phyloP scores from a whole-genome alignment of 192 early-diverging fungal genomes.

The Coemansia sp. region DNA sequence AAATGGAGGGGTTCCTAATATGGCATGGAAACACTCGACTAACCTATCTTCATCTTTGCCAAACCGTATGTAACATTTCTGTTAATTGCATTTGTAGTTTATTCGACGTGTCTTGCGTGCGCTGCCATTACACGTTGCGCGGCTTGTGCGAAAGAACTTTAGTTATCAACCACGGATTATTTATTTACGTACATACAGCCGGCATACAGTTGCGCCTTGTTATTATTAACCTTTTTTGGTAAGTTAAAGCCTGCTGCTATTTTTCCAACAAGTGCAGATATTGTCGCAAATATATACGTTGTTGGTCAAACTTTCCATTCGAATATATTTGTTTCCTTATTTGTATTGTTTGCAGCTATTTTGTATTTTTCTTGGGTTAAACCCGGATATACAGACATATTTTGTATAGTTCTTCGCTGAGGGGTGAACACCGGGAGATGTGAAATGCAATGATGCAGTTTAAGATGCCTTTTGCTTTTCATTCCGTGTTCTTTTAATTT shows the following conservation, averaged over 20 bases:
- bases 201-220: neutral
- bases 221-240: neutral
- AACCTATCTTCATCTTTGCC: neutral
- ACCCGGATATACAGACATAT: too few relatives aligned
- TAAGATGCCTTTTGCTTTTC: too few relatives aligned
- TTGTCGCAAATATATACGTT: too few relatives aligned
- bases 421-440: too few relatives aligned
- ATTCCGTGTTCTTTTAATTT: too few relatives aligned
- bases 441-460: too few relatives aligned
- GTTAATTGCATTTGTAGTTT: neutral
- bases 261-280: too few relatives aligned
- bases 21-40: neutral
- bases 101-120: neutral
- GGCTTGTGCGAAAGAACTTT: constrained; percentile 3
- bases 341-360: neutral
- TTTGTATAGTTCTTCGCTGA: too few relatives aligned
- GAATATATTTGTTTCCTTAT: neutral
- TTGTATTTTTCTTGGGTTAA: too few relatives aligned
- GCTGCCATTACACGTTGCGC: neutral
- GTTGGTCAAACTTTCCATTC: neutral
- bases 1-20: neutral
- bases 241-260: neutral
- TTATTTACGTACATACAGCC: constrained; percentile 13
- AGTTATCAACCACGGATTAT: neutral
- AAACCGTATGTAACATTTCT: neutral